Conservation (phyloP, 768 basidiomycete genomes). For the Tulasnella sp. region DNA sequence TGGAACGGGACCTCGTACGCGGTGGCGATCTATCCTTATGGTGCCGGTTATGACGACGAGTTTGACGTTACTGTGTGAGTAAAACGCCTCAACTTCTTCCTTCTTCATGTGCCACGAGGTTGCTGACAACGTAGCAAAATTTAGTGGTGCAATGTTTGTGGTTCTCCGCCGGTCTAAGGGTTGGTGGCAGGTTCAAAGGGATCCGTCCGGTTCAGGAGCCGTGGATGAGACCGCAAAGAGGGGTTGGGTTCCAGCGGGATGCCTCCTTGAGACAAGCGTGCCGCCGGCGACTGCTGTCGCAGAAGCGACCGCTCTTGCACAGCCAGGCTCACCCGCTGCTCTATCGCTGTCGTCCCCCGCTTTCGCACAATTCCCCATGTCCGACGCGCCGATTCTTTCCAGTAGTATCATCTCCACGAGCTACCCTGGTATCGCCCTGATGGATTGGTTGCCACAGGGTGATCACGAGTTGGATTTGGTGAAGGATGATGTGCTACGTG, state of each 20-base stretch:
- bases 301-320: slow-evolving; percentile 37
- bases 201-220: slow-evolving; percentile 71
- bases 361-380: slow-evolving; percentile 18
- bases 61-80: slow-evolving; percentile 94
- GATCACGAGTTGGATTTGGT: slow-evolving; percentile 82
- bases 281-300: slow-evolving; percentile 82
- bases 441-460: slow-evolving; percentile 92
- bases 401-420: slow-evolving; percentile 91
- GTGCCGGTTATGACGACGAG: slow-evolving; percentile 97
- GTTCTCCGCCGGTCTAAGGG: slow-evolving; percentile 90
- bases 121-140: too few species aligned
- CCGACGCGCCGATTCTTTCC: slow-evolving; percentile 74
- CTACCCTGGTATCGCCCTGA: slow-evolving; percentile 90
- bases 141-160: slow-evolving; percentile 84
- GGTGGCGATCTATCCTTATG: slow-evolving; percentile 96
- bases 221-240: slow-evolving; percentile 72
- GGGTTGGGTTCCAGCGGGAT: slow-evolving; percentile 97
- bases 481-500: slow-evolving; percentile 80
- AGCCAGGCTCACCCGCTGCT: not conserved
- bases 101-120: not conserved
- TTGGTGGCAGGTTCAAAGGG: slow-evolving; percentile 98
- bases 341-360: not conserved
- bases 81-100: slow-evolving; percentile 16
- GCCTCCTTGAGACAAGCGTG: slow-evolving; percentile 83
- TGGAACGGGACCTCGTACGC: slow-evolving; percentile 69